Evolutionary conservation across 2,329 filamentous ascomycete species (phyloP), one percentile per base, ranked within the genome.

Genomic region (Coleophoma crateriformis): DNA sequence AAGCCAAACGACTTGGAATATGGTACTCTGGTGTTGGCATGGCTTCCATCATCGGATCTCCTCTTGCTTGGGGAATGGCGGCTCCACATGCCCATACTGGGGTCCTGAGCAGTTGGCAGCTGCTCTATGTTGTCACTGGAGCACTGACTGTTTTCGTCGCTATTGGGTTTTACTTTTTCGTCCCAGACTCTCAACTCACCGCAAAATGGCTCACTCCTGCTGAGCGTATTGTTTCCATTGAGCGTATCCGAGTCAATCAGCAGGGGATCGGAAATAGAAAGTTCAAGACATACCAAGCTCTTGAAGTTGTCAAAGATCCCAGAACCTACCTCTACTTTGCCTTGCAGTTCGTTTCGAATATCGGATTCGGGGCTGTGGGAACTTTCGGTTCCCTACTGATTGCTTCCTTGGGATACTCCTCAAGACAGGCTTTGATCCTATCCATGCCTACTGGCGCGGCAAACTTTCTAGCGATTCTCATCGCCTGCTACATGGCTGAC

Each of bases 11-110:
- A 3, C 77, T 77, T 1, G 76, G 75, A 2, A 75, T 85, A 50
- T 87, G 84, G 84, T 85, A 85, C 66, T 75, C 70, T 41, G 84
- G 82, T 68, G 83, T 82, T 51, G 80, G 80, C 8, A 75, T 74
- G 45, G 79, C 76, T 1, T 78, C 80, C 60, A 80, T 84, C 15
- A 70, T 84, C 32, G 81, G 81, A 11, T 80, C 80, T 3, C 55
- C 79, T 3, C 65, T 84, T 1, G 79, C 81, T 2, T 84, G 83
- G 54, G 80, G 32, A 5, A 35, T 33, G 32, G 33, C 44, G 37
- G 34, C 32, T 10, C 37, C 37, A 11, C 14, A 19, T 12, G 37
- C 37, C n/a, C n/a, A 39, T 3, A 39, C 37, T 39, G 37, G 37
- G 8, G 37, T 39, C 19, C 37, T 39, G 3, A 10, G 7, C 14